Conservation (phyloP, 495 filamentous ascomycete genomes). For the Tuber melanosporum region DNA sequence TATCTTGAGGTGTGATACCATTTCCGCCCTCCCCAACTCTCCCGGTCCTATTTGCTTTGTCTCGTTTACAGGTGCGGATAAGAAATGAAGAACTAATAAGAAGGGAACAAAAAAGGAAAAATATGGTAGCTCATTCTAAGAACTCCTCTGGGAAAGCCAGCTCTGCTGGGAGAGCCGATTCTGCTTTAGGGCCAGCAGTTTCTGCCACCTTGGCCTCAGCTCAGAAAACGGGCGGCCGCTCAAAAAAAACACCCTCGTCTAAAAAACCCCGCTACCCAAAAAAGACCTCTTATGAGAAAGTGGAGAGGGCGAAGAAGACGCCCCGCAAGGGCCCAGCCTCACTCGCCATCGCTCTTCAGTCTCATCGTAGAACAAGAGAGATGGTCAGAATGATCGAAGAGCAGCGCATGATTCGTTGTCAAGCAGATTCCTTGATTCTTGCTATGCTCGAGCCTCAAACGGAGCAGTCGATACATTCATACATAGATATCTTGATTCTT, state of each 20-base stretch:
- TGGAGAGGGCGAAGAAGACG: neutral
- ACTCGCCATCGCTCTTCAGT: neutral
- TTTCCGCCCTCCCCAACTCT: neutral
- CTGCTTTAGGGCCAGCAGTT: neutral
- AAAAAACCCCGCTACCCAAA: neutral
- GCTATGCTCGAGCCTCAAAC: neutral
- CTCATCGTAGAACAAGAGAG: neutral
- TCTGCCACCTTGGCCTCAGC: neutral
- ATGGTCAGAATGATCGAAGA: neutral
- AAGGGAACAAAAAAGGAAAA: neutral
- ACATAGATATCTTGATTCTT: neutral
- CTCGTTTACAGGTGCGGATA: neutral
- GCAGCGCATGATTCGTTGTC: neutral
- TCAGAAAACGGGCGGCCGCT: neutral
- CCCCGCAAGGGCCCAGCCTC: neutral
- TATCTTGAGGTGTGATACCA: neutral
- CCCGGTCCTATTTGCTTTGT: neutral
- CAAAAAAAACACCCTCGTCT: neutral
- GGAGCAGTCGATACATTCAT: neutral
- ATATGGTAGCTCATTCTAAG: neutral
- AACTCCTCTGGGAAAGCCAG: neutral
- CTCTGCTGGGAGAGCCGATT: neutral
- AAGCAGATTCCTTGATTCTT: neutral
- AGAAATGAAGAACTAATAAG: neutral
- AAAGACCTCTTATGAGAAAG: neutral